These are phyloP conservation scores for Paracoccidioides brasiliensis DNA, from an alignment of 2,329 filamentous ascomycete genomes.

Conservation along the genomic window DNA sequence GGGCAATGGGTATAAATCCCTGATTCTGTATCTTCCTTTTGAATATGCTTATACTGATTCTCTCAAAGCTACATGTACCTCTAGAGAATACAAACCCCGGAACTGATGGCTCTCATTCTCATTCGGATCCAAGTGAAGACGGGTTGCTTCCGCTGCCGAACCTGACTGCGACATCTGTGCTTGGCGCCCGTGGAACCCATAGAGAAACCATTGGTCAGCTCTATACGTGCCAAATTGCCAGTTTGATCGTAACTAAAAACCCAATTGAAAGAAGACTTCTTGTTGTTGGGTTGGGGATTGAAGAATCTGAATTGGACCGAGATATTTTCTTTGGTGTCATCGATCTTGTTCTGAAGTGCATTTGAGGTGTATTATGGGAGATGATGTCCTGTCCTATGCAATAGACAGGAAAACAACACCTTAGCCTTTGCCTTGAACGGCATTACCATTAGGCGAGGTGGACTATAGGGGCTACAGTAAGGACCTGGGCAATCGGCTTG, in stretches of 20 bases:
- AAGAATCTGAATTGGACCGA: slow-evolving; percentile 30
- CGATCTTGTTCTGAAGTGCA: slow-evolving; percentile 31
- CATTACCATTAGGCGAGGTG: neutral
- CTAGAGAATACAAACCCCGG: slow-evolving; percentile 24
- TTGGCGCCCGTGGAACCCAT: slow-evolving; percentile 68
- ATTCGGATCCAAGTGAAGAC: slow-evolving; percentile 30
- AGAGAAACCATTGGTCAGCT: slow-evolving; percentile 77
- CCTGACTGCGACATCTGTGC: slow-evolving; percentile 71
- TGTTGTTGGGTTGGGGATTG: slow-evolving; percentile 46
- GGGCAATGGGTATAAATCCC: slow-evolving; percentile 68
- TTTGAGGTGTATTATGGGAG: slow-evolving; percentile 16
- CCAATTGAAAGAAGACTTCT: slow-evolving; percentile 48
- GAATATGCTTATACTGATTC: slow-evolving; percentile 7
- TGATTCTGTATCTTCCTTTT: neutral
- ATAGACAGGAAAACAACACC: neutral
- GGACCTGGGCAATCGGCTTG: too few relatives aligned
- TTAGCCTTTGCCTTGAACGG: neutral
- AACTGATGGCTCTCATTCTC: slow-evolving; percentile 27
- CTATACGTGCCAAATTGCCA: slow-evolving; percentile 79
- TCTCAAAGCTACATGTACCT: slow-evolving; percentile 20
- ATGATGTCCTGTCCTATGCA: neutral
- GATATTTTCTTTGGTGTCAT: slow-evolving; percentile 32
- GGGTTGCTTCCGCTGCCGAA: slow-evolving; percentile 63
- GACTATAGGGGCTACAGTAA: neutral
- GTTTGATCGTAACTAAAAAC: slow-evolving; percentile 57